phyloP scores from a whole-genome alignment of 2,329 filamentous ascomycete species.

The Mariannaea sp. region DNA sequence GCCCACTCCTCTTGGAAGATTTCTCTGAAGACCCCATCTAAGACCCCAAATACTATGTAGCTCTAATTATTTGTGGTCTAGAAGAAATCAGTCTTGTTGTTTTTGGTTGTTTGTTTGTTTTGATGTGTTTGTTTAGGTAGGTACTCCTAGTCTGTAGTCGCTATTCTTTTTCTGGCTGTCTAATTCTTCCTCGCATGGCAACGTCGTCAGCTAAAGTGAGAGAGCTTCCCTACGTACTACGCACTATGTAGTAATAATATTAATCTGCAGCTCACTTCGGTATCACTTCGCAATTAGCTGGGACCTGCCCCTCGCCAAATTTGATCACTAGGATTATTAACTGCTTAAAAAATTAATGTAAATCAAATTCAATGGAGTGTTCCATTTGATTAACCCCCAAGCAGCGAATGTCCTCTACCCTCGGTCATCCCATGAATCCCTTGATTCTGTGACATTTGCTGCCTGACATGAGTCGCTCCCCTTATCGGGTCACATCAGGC shows the following conservation, averaged over 20 bases:
- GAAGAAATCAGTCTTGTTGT: no score
- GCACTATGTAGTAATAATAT: no score
- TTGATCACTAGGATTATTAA: slow-evolving; percentile 28
- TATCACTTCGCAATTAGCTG: background rate
- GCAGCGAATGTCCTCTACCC: slow-evolving; percentile 16
- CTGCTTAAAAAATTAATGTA: slow-evolving; percentile 28
- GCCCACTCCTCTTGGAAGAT: background rate
- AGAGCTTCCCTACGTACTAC: background rate
- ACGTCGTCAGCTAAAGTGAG: background rate
- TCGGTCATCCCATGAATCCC: background rate
- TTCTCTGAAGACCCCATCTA: background rate
- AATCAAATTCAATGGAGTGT: no score
- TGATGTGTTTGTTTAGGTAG: background rate
- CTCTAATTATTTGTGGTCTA: no score
- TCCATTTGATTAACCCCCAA: slow-evolving; percentile 39
- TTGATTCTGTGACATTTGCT: no score
- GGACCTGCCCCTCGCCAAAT: slow-evolving; percentile 9
- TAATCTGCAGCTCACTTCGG: no score
- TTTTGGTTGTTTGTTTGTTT: background rate
- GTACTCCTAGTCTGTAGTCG: no score
- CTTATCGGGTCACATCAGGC: background rate
- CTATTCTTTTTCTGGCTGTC: no score
- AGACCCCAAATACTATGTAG: no score
- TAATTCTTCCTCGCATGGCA: background rate
- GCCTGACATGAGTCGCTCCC: background rate